These are phyloP conservation scores for Parastagonospora nodorum DNA, from an alignment of 2,329 filamentous ascomycete genomes.

Conservation along the genomic window DNA sequence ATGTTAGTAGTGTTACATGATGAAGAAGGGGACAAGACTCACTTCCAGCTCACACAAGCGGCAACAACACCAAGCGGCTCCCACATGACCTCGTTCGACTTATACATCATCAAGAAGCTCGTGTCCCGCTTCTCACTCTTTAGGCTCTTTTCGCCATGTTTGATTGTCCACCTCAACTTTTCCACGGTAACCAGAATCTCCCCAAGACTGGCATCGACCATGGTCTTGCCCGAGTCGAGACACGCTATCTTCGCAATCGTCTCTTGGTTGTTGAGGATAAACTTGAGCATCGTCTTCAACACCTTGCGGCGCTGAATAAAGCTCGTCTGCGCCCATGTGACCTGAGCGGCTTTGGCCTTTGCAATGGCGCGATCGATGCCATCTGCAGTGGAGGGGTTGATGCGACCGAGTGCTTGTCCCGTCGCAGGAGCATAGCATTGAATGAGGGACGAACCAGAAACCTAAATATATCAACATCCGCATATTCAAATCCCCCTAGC, in stretches of 20 bases:
- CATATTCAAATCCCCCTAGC: background rate
- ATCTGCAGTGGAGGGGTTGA: constrained; percentile 76
- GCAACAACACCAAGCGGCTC: constrained; percentile 92
- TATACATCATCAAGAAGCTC: constrained; percentile 93
- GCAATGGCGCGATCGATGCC: constrained; percentile 80
- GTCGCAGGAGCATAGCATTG: constrained; percentile 91
- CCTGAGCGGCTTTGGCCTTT: constrained; percentile 75
- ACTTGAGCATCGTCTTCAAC: constrained; percentile 77
- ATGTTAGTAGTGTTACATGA: constrained; percentile 12
- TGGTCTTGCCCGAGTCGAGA: constrained; percentile 93
- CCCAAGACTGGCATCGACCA: constrained; percentile 90
- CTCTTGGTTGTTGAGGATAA: constrained; percentile 87
- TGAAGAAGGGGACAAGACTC: constrained; percentile 43
- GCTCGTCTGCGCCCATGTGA: constrained; percentile 75
- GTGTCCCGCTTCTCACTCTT: constrained; percentile 75
- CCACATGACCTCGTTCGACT: constrained; percentile 86
- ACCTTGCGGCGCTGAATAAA: constrained; percentile 80
- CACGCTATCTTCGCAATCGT: constrained; percentile 84
- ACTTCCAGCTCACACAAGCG: constrained; percentile 96
- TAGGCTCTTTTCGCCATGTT: constrained; percentile 84
- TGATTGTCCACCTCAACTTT: constrained; percentile 92
- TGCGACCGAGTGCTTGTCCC: constrained; percentile 77
- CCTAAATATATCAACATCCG: constrained; percentile 40
- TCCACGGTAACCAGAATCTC: constrained; percentile 94
- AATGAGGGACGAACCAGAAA: constrained; percentile 69